Percentiles rank a stretch among this genome's conserved stretches.
phyloP scores from a whole-genome alignment of 192 early-diverging fungal species.

The Jimgerdemannia lactiflua region DNA sequence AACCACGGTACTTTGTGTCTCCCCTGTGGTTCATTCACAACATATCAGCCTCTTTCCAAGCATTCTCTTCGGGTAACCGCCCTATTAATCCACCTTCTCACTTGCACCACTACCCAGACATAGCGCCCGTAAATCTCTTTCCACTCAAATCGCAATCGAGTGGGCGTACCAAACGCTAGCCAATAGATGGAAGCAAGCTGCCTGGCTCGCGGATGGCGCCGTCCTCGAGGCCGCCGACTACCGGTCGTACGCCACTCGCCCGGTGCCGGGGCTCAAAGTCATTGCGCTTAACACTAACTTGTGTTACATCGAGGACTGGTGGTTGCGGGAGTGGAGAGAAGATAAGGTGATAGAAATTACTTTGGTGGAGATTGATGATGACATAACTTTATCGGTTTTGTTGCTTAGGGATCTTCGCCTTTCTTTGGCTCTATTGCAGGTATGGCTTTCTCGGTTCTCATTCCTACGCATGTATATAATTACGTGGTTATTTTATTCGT shows the following conservation, averaged over 20 bases:
- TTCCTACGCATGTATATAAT: neutral
- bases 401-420: conserved; percentile 33
- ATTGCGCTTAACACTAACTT: conserved; percentile 59
- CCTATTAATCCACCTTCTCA: too few species aligned
- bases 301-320: conserved; percentile 55
- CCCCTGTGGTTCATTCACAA: too few species aligned
- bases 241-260: conserved; percentile 47
- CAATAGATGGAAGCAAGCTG: conserved; percentile 37
- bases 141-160: conserved; percentile 25
- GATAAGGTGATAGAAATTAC: too few species aligned
- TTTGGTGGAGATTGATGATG: neutral
- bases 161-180: conserved; percentile 49
- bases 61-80: too few species aligned
- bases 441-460: neutral
- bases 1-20: conserved; percentile 42
- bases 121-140: conserved; percentile 45
- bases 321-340: conserved; percentile 12
- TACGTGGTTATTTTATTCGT: neutral
- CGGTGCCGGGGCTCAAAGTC: conserved; percentile 40
- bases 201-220: conserved; percentile 43
- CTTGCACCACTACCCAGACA: neutral
- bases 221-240: conserved; percentile 35
- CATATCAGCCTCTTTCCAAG: too few species aligned
- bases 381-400: neutral
- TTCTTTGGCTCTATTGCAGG: conserved; percentile 43